Conservation (phyloP, 2,329 filamentous ascomycete species). For the Nigrospora oryzae region DNA sequence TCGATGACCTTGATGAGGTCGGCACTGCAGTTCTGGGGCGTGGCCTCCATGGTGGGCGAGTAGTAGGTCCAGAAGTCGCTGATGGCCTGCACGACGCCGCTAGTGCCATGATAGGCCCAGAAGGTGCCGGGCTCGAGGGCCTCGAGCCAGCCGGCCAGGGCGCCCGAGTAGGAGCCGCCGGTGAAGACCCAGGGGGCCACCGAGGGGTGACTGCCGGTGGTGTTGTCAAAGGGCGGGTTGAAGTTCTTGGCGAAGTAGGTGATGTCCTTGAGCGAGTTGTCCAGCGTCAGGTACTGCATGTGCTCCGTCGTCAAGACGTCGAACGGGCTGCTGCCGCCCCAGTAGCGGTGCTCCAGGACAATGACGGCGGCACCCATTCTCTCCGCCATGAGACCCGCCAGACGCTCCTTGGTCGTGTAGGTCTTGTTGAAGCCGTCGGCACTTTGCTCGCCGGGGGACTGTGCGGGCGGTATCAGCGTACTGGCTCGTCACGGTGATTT, state of each 20-base stretch:
- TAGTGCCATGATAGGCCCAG: conserved; percentile 50
- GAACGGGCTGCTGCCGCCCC: conserved; percentile 29
- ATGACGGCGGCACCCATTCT: conserved; percentile 29
- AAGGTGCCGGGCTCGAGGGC: conserved; percentile 43
- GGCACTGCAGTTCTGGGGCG: conserved; percentile 46
- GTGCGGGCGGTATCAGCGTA: too few relatives aligned
- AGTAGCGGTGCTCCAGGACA: conserved; percentile 33
- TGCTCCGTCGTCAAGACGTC: conserved; percentile 24
- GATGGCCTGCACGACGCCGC: conserved; percentile 44
- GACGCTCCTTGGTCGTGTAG: conserved; percentile 31
- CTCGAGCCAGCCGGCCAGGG: conserved; percentile 43
- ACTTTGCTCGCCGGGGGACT: conserved; percentile 27
- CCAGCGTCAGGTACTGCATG: conserved; percentile 28
- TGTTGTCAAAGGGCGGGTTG: conserved; percentile 39
- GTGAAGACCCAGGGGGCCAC: conserved; percentile 46
- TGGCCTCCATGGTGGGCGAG: conserved; percentile 40
- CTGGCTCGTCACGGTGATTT: too few relatives aligned
- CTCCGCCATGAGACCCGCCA: conserved; percentile 29
- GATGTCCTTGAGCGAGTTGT: conserved; percentile 30
- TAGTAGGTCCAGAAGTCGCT: conserved; percentile 49
- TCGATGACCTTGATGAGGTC: conserved; percentile 43
- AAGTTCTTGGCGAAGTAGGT: conserved; percentile 33
- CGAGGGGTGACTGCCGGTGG: conserved; percentile 33
- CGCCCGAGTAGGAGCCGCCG: conserved; percentile 48
- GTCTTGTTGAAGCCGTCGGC: conserved; percentile 23